These are phyloP conservation scores for Quercus engelmannii DNA, from an alignment of 306 rosid genomes.

Conservation along the genomic window DNA sequence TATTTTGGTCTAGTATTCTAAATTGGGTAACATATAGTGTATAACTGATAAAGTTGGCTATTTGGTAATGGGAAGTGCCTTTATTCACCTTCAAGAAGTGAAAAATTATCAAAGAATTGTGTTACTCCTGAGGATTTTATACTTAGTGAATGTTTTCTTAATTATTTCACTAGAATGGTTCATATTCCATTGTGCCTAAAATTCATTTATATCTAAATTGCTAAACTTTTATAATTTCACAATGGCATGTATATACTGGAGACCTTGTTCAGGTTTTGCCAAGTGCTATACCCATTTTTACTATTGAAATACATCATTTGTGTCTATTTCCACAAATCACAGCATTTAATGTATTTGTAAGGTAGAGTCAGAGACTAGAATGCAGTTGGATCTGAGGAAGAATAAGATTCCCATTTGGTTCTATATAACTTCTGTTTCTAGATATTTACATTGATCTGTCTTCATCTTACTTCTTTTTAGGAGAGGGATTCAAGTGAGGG, in stretches of 20 bases:
- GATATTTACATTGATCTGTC: background rate
- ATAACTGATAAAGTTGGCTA: background rate
- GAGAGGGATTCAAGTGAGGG: slow-evolving; percentile 77
- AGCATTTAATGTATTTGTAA: no score
- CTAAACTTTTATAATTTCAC: background rate
- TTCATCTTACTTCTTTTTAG: slow-evolving; percentile 34
- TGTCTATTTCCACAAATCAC: no score
- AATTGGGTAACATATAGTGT: background rate
- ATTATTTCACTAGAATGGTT: background rate
- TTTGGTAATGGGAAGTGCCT: background rate
- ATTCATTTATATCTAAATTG: background rate
- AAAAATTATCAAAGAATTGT: background rate
- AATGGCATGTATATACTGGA: background rate
- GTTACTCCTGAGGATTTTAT: background rate
- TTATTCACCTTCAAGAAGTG: background rate
- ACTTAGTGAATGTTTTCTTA: background rate
- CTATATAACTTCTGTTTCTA: background rate
- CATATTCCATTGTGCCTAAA: background rate
- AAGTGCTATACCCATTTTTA: no score
- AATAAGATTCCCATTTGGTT: no score
- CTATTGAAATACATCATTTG: no score
- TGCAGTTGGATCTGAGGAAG: no score
- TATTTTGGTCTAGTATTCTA: background rate
- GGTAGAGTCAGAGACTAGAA: no score
- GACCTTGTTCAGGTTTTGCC: background rate